phyloP scores from a whole-genome alignment of 176 grass and related monocot genomes.

The Musa acuminata region DNA sequence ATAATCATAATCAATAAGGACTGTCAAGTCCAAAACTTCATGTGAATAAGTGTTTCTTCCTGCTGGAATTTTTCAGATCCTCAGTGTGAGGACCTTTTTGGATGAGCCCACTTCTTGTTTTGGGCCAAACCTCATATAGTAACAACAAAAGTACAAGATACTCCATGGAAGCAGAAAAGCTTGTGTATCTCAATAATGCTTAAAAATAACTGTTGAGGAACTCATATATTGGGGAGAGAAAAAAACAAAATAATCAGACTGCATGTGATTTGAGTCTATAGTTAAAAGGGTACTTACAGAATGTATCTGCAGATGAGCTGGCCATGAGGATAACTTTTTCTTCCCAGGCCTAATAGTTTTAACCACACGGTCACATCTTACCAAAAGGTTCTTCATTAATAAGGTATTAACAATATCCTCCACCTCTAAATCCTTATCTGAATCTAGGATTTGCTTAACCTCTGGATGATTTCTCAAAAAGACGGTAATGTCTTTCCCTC shows the following conservation, averaged over 20 bases:
- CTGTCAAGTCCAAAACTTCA: not conserved
- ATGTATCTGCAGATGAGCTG: conserved; percentile 96
- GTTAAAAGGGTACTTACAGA: conserved; percentile 29
- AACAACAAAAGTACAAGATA: not conserved
- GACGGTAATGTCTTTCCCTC: conserved; percentile 82
- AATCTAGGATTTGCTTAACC: conserved; percentile 62
- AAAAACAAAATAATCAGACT: not conserved
- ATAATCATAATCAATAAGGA: not conserved
- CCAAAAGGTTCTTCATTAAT: conserved; percentile 61
- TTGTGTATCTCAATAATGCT: not conserved
- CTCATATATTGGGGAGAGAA: not conserved
- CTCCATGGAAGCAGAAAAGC: not conserved
- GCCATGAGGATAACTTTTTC: conserved; percentile 97
- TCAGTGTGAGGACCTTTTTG: not conserved
- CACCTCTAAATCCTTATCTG: conserved; percentile 72
- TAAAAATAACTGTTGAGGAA: not conserved
- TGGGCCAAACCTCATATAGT: not conserved
- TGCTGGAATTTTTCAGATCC: not conserved
- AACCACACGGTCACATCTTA: conserved; percentile 86
- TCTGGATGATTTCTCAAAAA: conserved; percentile 90
- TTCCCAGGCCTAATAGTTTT: conserved; percentile 95
- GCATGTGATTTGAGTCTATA: not conserved
- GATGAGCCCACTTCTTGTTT: not conserved
- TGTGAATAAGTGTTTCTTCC: not conserved
- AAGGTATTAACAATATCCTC: conserved; percentile 79